Evolutionary conservation across 192 early-diverging fungal species (phyloP).

Genomic region (Coemansia sp.): DNA sequence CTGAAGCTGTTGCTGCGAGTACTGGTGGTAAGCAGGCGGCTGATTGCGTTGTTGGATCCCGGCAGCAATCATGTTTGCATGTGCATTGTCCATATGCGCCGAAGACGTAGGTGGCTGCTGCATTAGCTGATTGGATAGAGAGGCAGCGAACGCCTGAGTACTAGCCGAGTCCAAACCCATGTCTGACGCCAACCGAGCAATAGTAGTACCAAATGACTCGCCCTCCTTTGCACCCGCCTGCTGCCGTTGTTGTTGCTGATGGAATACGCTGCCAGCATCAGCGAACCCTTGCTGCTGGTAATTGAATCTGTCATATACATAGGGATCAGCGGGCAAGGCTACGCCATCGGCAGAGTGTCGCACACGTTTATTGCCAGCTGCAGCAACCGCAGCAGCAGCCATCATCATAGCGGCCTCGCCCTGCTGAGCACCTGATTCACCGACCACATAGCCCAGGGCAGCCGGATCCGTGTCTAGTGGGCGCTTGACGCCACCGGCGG

Average conservation of each 20-base stretch:
- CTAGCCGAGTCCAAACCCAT: slow-evolving; percentile 46
- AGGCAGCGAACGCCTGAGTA: slow-evolving; percentile 34
- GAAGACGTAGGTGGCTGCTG: not conserved
- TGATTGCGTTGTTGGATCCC: not conserved
- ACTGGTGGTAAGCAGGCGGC: not conserved
- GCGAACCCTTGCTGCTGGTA: slow-evolving; percentile 1
- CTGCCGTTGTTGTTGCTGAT: slow-evolving; percentile 12
- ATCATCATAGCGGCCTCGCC: not conserved
- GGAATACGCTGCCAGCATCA: not conserved
- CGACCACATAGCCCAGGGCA: not conserved
- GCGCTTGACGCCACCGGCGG: slow-evolving; percentile 1
- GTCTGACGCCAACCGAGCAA: slow-evolving; percentile 42
- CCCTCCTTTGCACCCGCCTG: slow-evolving; percentile 6
- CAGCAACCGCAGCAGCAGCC: slow-evolving; percentile 7
- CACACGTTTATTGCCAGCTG: slow-evolving; percentile 30
- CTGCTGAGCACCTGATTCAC: not conserved
- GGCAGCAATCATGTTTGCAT: not conserved
- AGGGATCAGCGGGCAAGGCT: not conserved
- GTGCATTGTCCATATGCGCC: slow-evolving; percentile 11
- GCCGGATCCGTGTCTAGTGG: not conserved
- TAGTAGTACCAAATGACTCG: slow-evolving; percentile 21
- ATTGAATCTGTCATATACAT: not conserved
- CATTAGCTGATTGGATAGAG: slow-evolving; percentile 30
- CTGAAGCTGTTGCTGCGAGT: slow-evolving; percentile 19
- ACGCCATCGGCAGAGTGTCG: slow-evolving; percentile 14